Base-by-base conservation (phyloP, 331 rosid species). In the Dryas integrifolia region DNA sequence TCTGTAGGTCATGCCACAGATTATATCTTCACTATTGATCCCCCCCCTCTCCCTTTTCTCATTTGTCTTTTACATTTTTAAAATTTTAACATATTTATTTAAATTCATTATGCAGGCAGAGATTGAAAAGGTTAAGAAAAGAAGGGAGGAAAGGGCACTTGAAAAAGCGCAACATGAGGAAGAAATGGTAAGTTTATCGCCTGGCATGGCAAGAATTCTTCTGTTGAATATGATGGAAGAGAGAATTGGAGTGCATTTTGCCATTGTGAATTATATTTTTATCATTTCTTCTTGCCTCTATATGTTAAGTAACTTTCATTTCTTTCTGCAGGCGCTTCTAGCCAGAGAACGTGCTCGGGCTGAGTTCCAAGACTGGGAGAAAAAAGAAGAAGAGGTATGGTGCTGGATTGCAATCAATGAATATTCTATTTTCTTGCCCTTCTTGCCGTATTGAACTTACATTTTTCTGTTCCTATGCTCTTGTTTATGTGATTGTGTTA, bases 351-450 rank as follows among this genome's bases (percentile, higher is more conserved):
- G 96, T 58, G 97, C 99, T 69, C 91, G 97, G 61, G 97, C 99
- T 77, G 99, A 95, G 82, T 95, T 87, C 84, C 97, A 95, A 69
- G 97, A 95, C 80, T 95, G 96, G 99, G 99, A 95, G 80, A 95
- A 95, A 82, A 95, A 90, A 69, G 99, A 95, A 80, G 97, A 95
- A 72, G 99, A 95, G 93, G 99, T 92, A 80, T 58, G 76, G 49
- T 64, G 63, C 77, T 59, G 60, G 38, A 24, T 65, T 50, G 35
- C 52, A 39, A 62, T 62, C 76, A 11, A 11, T 65, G 44, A 66
- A 39, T 58, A 65, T 73, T 55, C 63, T 60, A 24, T 71, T 35
- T 74, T 1, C 6, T 58, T 44, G 24, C 65, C 5, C 52, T 15
- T 18, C n/a, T 16, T 67, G 51, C 49, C 24, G 11, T 13, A 46